Evolutionary conservation across 78 protist genomes (phyloP), one percentile per base, ranked within the genome.

Genomic region (Cavenderia fasciculata): DNA sequence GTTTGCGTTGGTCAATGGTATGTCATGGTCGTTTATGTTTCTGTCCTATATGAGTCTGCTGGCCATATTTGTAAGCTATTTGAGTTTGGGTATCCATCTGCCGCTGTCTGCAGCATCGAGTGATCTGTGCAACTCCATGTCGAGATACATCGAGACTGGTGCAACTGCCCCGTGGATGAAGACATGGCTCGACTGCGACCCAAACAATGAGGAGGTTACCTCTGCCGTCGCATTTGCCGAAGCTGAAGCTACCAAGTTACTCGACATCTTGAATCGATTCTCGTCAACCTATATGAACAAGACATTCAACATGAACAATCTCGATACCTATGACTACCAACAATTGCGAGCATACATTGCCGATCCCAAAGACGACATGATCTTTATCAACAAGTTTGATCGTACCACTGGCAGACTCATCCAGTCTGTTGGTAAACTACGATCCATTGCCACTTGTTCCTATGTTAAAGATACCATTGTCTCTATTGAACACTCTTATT

Each of bases 11-110:
- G 87, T 43, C 3, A 77, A 77, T 77, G 87, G 75, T 6, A 77
- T 49, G 49, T 33, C 87, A 49, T 77, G 87, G 87, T 63, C 87
- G 16, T 77, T 77, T 19, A 61, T 77, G 74, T 77, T 77, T 23
- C 44, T 77, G 7, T 43, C 75, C 14, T 61, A 77, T 43, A 29
- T 77, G 27, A 43, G 52, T 19, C 25, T 77, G 0, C 25, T 77
- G 4, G 18, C 68, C 10, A 63, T 77, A 12, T 61, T 40, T 62
- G 59, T 77, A 25, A 25, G 29, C 6, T 11, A 63, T 10, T 46
- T 77, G 2, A 52, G 47, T 23, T 34, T 77, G 51, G 87, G 56
- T 8, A 14, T 77, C 6, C 87, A 77, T 18, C 23, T 77, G 12
- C 87, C 87, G 25, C 36, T 77, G 27, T 77, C 87, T 0, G 87